A percentile compares a stretch with the other conserved stretches of the same genome.
Conservation (phyloP, 345 rosid species). For the Schrenkiella parvula region DNA sequence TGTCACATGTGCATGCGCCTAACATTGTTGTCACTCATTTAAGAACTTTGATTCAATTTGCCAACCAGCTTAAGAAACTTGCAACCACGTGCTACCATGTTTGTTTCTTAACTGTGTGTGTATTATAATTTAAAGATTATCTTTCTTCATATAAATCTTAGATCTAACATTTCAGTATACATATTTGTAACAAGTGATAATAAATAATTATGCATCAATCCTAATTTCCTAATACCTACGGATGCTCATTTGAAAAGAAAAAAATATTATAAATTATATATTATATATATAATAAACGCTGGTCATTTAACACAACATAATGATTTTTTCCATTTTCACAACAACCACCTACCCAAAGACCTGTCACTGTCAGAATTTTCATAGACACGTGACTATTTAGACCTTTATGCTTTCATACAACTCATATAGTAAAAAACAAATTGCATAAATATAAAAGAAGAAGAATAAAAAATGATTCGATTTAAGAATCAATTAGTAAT, state of each 20-base stretch:
- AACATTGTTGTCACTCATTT: neutral
- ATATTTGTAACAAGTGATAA: neutral
- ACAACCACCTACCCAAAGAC: conserved; percentile 27
- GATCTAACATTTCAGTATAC: neutral
- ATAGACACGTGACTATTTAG: conserved; percentile 22
- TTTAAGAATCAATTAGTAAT: neutral
- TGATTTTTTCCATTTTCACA: conserved; percentile 15
- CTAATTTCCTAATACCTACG: too few relatives aligned
- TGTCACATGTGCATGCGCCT: neutral
- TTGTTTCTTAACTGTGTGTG: neutral
- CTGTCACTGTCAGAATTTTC: conserved; percentile 18
- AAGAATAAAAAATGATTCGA: neutral
- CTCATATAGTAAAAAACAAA: neutral
- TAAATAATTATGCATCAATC: neutral
- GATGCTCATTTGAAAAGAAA: neutral
- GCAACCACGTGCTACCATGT: conserved; percentile 27
- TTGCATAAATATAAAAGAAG: neutral
- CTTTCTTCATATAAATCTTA: neutral
- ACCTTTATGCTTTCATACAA: conserved; percentile 16
- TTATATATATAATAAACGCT: neutral
- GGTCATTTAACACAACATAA: neutral
- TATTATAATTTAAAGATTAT: neutral
- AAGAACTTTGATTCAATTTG: conserved; percentile 14
- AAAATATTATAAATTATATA: neutral
- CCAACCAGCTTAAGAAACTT: conserved; percentile 7